These are phyloP conservation scores for Eustoma russellianum DNA, from an alignment of 257 asterid species.

Conservation along the genomic window DNA sequence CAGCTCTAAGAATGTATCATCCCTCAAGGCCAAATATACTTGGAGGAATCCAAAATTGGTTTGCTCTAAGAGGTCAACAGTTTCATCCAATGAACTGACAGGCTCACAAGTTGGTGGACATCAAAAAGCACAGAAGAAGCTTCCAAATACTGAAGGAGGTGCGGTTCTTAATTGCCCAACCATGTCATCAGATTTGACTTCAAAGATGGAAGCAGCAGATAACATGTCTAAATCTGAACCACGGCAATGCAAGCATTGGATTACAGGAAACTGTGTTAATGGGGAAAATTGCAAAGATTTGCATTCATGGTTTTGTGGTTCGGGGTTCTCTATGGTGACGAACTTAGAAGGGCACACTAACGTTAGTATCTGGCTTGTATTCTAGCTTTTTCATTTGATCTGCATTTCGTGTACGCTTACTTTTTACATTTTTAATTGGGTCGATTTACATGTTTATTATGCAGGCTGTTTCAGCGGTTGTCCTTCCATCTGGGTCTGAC, in stretches of 20 bases:
- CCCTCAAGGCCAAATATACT: not conserved
- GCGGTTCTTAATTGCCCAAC: no score
- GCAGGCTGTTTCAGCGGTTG: constrained; percentile 39
- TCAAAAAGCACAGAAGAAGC: no score
- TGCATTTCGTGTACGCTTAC: not conserved
- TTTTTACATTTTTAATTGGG: not conserved
- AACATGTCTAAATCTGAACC: constrained; percentile 13
- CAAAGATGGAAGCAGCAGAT: not conserved
- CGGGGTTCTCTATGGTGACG: constrained; percentile 35
- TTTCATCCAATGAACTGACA: not conserved
- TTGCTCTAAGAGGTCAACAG: no score
- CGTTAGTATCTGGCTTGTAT: constrained; percentile 14
- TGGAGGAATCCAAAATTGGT: constrained; percentile 2
- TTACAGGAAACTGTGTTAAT: constrained; percentile 24
- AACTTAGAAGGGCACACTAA: constrained; percentile 38
- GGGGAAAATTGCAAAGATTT: constrained; percentile 37
- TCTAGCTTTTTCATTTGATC: not conserved
- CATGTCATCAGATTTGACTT: no score
- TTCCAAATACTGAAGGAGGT: no score
- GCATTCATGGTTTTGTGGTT: constrained; percentile 34
- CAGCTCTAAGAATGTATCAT: no score
- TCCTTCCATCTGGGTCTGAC: constrained; percentile 35
- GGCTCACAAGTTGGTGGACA: no score
- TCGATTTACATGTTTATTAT: not conserved
- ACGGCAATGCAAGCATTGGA: constrained; percentile 35